These are phyloP conservation scores for Ganoderma resinaceum DNA, from an alignment of 1,284 basidiomycete species.

Conservation along the genomic window DNA sequence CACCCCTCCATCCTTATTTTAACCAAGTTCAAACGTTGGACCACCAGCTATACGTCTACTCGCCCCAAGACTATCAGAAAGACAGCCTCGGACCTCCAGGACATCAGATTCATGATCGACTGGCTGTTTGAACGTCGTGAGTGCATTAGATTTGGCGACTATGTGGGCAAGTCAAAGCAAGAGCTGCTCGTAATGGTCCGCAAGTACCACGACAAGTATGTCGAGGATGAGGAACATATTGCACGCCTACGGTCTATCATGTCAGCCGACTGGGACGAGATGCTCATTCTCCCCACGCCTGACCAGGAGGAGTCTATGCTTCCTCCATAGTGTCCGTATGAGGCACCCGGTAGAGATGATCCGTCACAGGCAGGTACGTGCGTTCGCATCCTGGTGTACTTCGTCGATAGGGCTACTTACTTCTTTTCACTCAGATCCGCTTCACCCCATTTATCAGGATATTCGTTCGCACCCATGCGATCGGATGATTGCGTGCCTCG, in stretches of 20 bases:
- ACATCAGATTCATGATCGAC: constrained; percentile 38
- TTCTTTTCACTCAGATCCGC: not conserved
- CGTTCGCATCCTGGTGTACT: not conserved
- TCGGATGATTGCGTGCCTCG: not conserved
- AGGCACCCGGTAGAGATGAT: not conserved
- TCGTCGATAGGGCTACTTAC: not conserved
- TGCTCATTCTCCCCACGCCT: constrained; percentile 16
- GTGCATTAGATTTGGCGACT: constrained; percentile 39
- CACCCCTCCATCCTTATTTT: constrained; percentile 43
- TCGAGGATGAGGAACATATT: constrained; percentile 20
- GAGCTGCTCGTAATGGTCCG: constrained; percentile 39
- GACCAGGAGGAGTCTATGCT: constrained; percentile 2
- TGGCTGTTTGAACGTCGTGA: constrained; percentile 38
- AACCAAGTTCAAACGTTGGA: constrained; percentile 47
- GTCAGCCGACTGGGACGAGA: constrained; percentile 19
- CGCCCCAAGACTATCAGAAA: constrained; percentile 41
- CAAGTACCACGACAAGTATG: constrained; percentile 31
- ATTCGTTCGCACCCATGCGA: not conserved
- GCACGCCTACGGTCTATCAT: constrained; percentile 20
- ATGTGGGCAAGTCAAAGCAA: constrained; percentile 38
- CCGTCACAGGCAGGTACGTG: not conserved
- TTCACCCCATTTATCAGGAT: not conserved
- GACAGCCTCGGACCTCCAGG: constrained; percentile 33
- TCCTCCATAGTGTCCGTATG: constrained; percentile 2
- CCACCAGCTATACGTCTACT: constrained; percentile 32